Evolutionary conservation across 2,329 filamentous ascomycete species (phyloP).

Genomic region (Chalara sp.): DNA sequence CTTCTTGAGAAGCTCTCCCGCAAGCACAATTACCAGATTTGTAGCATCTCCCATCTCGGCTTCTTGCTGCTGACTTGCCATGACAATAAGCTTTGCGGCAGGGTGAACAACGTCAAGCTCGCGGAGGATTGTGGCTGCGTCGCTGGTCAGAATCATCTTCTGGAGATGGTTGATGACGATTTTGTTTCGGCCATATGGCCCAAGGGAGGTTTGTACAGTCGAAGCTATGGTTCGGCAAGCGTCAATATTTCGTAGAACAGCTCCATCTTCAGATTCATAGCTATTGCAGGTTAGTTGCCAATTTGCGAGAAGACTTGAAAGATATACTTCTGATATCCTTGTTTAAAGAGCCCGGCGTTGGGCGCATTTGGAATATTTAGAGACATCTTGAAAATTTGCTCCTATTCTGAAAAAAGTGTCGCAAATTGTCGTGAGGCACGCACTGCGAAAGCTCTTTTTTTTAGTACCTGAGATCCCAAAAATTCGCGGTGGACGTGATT

Average conservation of each 20-base stretch:
- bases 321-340: slow-evolving; percentile 79
- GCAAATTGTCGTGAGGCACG: no score
- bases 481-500: no score
- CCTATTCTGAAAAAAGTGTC: background rate
- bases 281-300: slow-evolving; percentile 43
- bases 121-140: slow-evolving; percentile 92
- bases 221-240: slow-evolving; percentile 93
- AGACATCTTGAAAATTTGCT: slow-evolving; percentile 58
- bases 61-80: slow-evolving; percentile 98
- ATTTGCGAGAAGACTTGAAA: background rate
- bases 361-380: slow-evolving; percentile 92
- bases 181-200: slow-evolving; percentile 97
- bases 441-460: background rate
- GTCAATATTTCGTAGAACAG: slow-evolving; percentile 96
- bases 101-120: slow-evolving; percentile 98
- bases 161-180: slow-evolving; percentile 99
- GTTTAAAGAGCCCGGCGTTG: slow-evolving; percentile 90
- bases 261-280: slow-evolving; percentile 98
- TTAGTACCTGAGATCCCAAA: background rate
- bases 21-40: slow-evolving; percentile 92
- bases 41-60: slow-evolving; percentile 98
- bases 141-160: slow-evolving; percentile 98
- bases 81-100: slow-evolving; percentile 93
- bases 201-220: slow-evolving; percentile 94
- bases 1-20: slow-evolving; percentile 92